Evolutionary conservation across 2,329 filamentous ascomycete genomes (phyloP).

Genomic region (Lachnellula subtilissima): DNA sequence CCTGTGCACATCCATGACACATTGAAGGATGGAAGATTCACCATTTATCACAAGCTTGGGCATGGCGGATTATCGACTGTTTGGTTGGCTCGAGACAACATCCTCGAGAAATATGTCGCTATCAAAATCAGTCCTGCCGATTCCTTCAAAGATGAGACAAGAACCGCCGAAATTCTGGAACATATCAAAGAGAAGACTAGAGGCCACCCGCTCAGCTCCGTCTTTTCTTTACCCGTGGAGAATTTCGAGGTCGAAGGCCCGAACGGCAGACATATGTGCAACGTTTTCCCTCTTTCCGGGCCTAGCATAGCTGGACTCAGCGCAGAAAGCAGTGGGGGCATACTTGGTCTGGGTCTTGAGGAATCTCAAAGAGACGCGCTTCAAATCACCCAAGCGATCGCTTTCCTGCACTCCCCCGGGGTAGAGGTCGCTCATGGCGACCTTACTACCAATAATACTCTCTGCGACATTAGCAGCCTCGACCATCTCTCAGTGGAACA

Average conservation of each 20-base stretch:
- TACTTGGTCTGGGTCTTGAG: background rate
- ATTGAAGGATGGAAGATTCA: conserved; percentile 38
- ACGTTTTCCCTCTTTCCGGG: conserved; percentile 33
- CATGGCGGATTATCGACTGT: conserved; percentile 41
- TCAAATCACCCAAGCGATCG: background rate
- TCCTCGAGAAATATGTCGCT: conserved; percentile 7
- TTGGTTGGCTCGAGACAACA: conserved; percentile 38
- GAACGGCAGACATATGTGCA: conserved; percentile 40
- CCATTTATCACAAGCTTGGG: conserved; percentile 42
- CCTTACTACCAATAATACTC: conserved; percentile 2
- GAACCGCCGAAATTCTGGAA: background rate
- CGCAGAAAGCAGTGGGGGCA: background rate
- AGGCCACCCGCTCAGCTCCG: background rate
- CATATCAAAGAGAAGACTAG: background rate
- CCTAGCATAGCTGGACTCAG: conserved; percentile 2
- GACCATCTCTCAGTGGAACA: background rate
- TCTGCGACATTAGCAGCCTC: conserved; percentile 1
- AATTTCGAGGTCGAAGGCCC: conserved; percentile 29
- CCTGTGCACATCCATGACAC: conserved; percentile 38
- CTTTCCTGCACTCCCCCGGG: background rate
- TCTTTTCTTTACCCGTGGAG: background rate
- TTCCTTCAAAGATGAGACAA: background rate
- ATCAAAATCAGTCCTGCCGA: conserved; percentile 12
- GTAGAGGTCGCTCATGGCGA: conserved; percentile 5
- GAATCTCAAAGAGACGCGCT: background rate